Evolutionary conservation across 2,329 filamentous ascomycete species (phyloP).

Genomic region (Aspergillus terreus): DNA sequence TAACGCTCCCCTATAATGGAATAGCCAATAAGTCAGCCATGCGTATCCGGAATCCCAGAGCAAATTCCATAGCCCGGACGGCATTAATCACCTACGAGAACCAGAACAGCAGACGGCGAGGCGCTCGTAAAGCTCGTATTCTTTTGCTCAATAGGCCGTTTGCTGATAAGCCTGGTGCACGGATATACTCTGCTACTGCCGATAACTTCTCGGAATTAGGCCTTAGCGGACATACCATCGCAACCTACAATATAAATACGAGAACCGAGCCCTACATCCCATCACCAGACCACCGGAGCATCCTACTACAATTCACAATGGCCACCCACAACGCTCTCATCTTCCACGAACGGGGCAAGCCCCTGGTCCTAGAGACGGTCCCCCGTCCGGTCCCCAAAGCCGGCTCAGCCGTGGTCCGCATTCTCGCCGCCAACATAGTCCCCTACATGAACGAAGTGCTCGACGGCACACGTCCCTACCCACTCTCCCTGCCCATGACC

Average conservation of each 20-base stretch:
- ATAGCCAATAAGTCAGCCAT: no score
- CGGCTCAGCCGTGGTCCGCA: slow-evolving; percentile 40
- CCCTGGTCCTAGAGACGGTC: background rate
- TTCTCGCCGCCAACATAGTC: slow-evolving; percentile 36
- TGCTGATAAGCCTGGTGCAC: background rate
- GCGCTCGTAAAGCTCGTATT: no score
- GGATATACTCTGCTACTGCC: background rate
- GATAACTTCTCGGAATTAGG: background rate
- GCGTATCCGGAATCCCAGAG: no score
- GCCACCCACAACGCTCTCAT: background rate
- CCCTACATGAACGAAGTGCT: slow-evolving; percentile 43
- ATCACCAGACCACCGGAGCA: background rate
- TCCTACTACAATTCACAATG: background rate
- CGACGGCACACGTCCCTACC: slow-evolving; percentile 31
- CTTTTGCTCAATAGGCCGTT: no score
- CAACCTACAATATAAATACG: background rate
- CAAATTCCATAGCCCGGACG: no score
- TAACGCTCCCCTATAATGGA: no score
- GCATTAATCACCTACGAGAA: no score
- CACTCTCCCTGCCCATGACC: slow-evolving; percentile 34
- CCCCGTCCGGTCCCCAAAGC: slow-evolving; percentile 3
- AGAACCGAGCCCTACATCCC: background rate
- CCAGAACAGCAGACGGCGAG: no score
- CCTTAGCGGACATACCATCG: background rate
- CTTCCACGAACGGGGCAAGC: background rate